Evolutionary conservation across 768 basidiomycete species (phyloP), one percentile per base, ranked within the genome.

Genomic region (Lactifluus echinatus): DNA sequence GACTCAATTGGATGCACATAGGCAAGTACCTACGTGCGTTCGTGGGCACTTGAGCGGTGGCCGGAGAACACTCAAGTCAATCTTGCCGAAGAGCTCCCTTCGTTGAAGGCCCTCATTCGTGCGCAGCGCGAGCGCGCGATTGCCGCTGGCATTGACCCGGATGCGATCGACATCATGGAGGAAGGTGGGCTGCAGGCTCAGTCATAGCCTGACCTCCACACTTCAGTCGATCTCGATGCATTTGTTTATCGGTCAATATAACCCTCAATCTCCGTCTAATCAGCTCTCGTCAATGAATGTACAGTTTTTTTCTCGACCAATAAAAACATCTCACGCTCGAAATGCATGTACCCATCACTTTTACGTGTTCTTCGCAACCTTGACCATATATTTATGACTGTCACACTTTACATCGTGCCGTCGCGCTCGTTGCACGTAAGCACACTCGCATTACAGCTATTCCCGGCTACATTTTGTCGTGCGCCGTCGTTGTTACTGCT

Each of bases 21-120:
- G 86, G 87, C 89, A 31, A 91, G 90, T 65, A 74, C 85, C 49
- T 91, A 81, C 70, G 85, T 93, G 65, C 79, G 87, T 29, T 79
- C 84, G 45, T 98, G 95, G 95, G 92, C 89, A 0, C 72, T 86
- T 36, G 79, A 80, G 26, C 78, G 82, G 29, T 94, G 89, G 89
- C 65, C 72, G 3, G 85, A 89, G 67, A 75, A 76, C 52, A 69
- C 75, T 0, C 75, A 77, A 43, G 84, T 89, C 17, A 75, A 81
- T 31, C 72, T 92, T 43, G 65, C 69, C 12, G 75, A 74, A 2
- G 85, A 88, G 63, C 74, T 91, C 8, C 76, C 79, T 2, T 72
- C 71, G 31, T 66, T 89, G 34, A 86, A 84, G 69, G 79, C 74
- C 8, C 73, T 79, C 55, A 80, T 82, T 63, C 76, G 77, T 50